phyloP scores from a whole-genome alignment of 176 grass and related monocot genomes.

The Carex scoparia region DNA sequence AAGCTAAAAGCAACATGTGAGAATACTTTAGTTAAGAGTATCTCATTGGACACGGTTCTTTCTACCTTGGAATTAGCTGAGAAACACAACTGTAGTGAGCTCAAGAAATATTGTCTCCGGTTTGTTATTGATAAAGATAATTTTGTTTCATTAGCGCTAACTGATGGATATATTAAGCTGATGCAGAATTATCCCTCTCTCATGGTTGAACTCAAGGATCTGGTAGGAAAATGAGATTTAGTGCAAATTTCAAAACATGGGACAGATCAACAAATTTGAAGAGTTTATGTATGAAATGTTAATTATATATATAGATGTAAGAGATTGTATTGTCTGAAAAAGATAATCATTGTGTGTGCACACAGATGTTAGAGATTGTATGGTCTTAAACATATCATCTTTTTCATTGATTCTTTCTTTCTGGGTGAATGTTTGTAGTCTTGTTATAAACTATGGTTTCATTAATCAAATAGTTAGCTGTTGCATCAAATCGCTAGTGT shows the following conservation, averaged over 20 bases:
- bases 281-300: not conserved
- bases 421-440: not conserved
- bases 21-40: not conserved
- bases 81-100: not conserved
- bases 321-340: not conserved
- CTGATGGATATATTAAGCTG: not conserved
- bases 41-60: not conserved
- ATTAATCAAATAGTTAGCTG: not conserved
- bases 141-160: not conserved
- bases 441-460: not conserved
- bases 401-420: not conserved
- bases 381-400: not conserved
- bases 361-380: too few relatives aligned
- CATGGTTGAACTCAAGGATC: not conserved
- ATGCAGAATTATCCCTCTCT: not conserved
- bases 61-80: not conserved
- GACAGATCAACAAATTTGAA: not conserved
- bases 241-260: not conserved
- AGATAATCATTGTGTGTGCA: too few relatives aligned
- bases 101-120: not conserved
- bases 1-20: not conserved
- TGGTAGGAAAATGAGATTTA: not conserved
- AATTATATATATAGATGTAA: not conserved
- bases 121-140: not conserved
- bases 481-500: not conserved